Evolutionary conservation across 2,329 filamentous ascomycete species (phyloP), one percentile per base, ranked within the genome.

Genomic region (Penicillium sp.): DNA sequence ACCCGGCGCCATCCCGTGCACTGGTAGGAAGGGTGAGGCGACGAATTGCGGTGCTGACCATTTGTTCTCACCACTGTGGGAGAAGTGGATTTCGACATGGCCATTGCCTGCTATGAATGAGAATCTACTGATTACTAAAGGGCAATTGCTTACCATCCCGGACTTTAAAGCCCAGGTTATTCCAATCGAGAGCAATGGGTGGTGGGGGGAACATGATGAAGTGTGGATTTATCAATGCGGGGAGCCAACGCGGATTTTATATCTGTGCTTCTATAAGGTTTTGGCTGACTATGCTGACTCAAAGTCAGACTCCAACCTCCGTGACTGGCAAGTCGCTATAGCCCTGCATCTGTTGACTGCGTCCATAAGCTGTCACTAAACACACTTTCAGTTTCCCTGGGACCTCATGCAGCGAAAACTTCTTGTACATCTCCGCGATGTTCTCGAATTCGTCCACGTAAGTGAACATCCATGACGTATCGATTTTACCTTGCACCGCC

Each of bases 1-100:
- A 41, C 86, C 93, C 0, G 94, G 92, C 0, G 92, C 87, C 90
- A 99, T 94, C 74, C 93, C 94, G 75, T 97, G 93, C 70, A 97
- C 86, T 62, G 87, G 86, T 65, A 97, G 84, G 79, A 83, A 92
- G 7, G 93, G 93, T 66, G 93, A 90, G 57, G 84, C 76, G 58
- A 97, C 86, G 76, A 96, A 96, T 60, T 82, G 78, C 27, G 90
- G 91, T 15, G 86, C 74, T 0, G 87, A 84, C 92, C 92, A 97
- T 80, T 86, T 73, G n/a, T 63, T 62, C 47, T 86, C 86, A 2
- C 87, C 90, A 61, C 86, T 80, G 62, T 83, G 79, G 56, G 87
- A 88, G 81, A 89, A 97, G 73, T 87, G 86, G 46, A 88, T 91
- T 77, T 96, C 90, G 72, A 97, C 86, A 77, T 97, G 93, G 66